Base-by-base conservation (phyloP, 2,329 filamentous ascomycete genomes). In the Aspergillus udagawae region DNA sequence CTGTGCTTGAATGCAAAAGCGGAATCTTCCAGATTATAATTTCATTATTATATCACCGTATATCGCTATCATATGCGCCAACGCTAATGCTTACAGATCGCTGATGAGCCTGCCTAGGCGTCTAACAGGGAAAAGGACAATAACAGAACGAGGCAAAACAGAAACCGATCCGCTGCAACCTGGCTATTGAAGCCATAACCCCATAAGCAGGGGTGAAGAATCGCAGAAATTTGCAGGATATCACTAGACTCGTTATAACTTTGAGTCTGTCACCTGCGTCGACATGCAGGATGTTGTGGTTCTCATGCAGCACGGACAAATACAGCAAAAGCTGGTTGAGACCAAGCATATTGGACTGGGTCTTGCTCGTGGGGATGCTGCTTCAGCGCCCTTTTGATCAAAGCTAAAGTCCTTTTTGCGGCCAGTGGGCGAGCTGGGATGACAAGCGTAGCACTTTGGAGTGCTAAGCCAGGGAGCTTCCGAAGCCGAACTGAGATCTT, bases 61-160 rank as follows among this genome's bases (percentile, higher is more conserved):
- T 21, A 38, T 17, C n/a, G 23, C 23, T 56, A 12, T 28, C 9
- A 42, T 29, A 17, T 63, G 44, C 56, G 53, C 56, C 56, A 49
- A 47, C 49, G 56, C 56, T 58, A 56, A 56, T 58, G 53, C 50
- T 53, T 56, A 29, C 38, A 56, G 44, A 47, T 27, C 28, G 42
- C n/a, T 23, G 17, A 45, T 45, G 42, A 23, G 21, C 42, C 42
- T 23, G 21, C 2, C n/a, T 9, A 47, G 23, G 21, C 44, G 23
- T 47, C 21, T 7, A 27, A 12, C 44, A 47, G 44, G 12, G 8
- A 14, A 14, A 45, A 45, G 21, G 42, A 45, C n/a, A 21, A 7
- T 23, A n/a, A 54, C 38, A 41, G 49, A 38, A 14, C 20, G 29
- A 28, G 29, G 21, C 41, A 12, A 47, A 21, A 28, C 41, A 25